Evolutionary conservation across 2,329 filamentous ascomycete species (phyloP), one percentile per base, ranked within the genome.

Genomic region (Trichoderma aggressivum): DNA sequence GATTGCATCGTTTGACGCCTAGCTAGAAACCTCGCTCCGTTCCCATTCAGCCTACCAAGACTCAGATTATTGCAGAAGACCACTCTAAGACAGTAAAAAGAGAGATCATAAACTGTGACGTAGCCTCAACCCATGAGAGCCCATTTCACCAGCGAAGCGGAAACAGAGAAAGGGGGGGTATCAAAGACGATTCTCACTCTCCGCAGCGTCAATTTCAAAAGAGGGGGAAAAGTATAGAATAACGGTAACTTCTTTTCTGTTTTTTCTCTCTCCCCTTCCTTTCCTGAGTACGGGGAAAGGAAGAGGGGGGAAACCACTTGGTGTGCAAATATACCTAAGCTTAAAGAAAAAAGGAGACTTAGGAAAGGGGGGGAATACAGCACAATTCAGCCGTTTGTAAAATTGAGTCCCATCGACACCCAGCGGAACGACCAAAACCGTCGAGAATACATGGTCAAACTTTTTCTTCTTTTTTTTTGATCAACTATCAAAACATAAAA

Each of bases 401-500:
- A 24, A 60, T 53, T 66, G 70, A 78, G 71, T 74, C 68, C 62
- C 59, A 39, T 58, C 36, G 43, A 65, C 67, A 64, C 64, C 70
- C 70, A 69, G 43, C 43, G 70, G 53, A 65, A 26, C 12, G 7
- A 56, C 21, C 53, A 59, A 59, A 73, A 72, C 74, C 75, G 73
- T 75, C 76, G 74, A 74, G 69, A 73, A 78, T 75, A 34, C 32
- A 62, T 77, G 76, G 75, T 76, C 77, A 78, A 79, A 60, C 50
- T 60, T 66, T 66, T 72, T 70, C 36, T 53, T 61, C 39, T 64
- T 66, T 66, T 76, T n/a, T 77, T 76, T 77, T 72, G 76, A 59
- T 70, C 64, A 70, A 72, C 74, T 77, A 77, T 78, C 76, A 78
- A 78, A 77, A 69, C 77, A 74, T 71, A 73, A 47, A 77, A 78